These are phyloP conservation scores for Plasmodium knowlesi DNA, from an alignment of 169 alveolate species.

Conservation along the genomic window DNA sequence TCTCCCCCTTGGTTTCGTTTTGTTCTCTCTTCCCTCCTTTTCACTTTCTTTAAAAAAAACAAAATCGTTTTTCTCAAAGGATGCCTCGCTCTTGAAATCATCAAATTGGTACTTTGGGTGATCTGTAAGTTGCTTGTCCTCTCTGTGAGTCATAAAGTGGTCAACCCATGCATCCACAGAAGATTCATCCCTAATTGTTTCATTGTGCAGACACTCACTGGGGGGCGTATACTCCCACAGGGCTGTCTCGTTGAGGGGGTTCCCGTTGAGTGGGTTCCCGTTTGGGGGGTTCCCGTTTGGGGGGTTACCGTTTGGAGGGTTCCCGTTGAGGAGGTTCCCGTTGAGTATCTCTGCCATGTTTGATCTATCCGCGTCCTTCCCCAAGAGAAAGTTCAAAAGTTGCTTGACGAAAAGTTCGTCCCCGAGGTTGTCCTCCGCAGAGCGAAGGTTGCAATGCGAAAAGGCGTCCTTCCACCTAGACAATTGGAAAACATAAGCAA, in stretches of 20 bases:
- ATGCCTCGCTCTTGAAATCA: constrained; percentile 25
- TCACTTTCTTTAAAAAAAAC: constrained; percentile 21
- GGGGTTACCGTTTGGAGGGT: no score
- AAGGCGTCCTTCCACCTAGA: background rate
- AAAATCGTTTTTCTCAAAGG: constrained; percentile 53
- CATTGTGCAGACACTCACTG: background rate
- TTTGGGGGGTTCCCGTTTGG: background rate
- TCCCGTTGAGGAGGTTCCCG: background rate
- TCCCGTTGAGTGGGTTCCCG: background rate
- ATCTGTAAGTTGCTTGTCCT: background rate
- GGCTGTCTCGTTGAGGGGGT: background rate
- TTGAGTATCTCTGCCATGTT: background rate
- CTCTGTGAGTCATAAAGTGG: background rate
- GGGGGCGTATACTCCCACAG: background rate
- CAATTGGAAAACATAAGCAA: constrained; percentile 13
- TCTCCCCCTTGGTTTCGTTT: background rate
- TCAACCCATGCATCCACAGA: background rate
- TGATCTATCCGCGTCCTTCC: background rate
- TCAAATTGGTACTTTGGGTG: background rate
- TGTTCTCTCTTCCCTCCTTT: background rate
- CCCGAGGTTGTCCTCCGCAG: background rate
- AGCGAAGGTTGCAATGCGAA: background rate
- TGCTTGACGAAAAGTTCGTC: background rate
- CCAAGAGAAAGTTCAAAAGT: constrained; percentile 1
- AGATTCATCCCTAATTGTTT: background rate